Conservation (phyloP, 225 moss, liverwort and hornwort genomes). For the Pleurozium schreberi region DNA sequence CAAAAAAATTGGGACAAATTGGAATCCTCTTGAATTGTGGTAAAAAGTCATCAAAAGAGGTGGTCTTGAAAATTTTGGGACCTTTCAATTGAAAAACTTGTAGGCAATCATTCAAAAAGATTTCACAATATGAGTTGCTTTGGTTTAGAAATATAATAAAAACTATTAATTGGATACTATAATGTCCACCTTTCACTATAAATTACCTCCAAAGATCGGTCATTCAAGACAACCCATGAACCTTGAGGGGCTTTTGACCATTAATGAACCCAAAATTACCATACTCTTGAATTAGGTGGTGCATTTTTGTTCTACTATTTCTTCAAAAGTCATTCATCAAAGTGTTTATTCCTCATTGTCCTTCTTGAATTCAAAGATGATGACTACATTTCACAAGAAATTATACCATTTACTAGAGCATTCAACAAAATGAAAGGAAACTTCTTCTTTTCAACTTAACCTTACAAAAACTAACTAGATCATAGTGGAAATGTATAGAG, state of each 20-base stretch:
- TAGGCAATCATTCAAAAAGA: background rate
- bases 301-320: too few relatives aligned
- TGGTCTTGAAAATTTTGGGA: background rate
- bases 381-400: background rate
- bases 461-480: background rate
- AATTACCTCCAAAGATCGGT: background rate
- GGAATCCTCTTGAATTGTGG: background rate
- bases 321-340: background rate
- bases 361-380: background rate
- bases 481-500: rapidly evolving
- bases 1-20: background rate
- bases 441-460: background rate
- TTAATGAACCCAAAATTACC: background rate
- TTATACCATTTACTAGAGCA: background rate
- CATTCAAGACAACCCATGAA: background rate
- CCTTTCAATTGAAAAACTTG: rapidly evolving
- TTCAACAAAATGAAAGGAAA: background rate
- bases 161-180: background rate
- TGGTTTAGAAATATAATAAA: background rate
- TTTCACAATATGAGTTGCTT: background rate
- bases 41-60: background rate
- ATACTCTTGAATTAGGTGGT: background rate
- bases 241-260: background rate
- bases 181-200: background rate
- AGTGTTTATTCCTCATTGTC: background rate